Evolutionary conservation across 495 filamentous ascomycete species (phyloP).

Genomic region (Penicillium malachiteum): DNA sequence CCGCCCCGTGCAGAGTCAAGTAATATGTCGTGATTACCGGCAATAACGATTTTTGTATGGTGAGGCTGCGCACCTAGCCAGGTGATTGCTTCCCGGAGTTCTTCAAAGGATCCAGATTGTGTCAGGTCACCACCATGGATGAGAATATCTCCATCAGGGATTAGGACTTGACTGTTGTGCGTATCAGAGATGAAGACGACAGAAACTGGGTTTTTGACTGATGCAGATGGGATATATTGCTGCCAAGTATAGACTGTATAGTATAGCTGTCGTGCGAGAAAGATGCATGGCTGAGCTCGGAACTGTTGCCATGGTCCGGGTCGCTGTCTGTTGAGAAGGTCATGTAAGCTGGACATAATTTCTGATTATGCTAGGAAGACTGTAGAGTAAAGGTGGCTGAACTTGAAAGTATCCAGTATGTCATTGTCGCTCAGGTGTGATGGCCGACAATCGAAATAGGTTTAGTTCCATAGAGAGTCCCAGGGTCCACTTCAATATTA

Average conservation of each 20-base stretch:
- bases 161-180: conserved; percentile 56
- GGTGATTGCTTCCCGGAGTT: conserved; percentile 60
- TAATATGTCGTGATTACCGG: conserved; percentile 71
- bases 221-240: conserved; percentile 10
- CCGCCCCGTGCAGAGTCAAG: conserved; percentile 50
- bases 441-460: no score
- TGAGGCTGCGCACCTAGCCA: conserved; percentile 65
- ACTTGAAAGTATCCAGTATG: no score
- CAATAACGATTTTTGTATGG: conserved; percentile 64
- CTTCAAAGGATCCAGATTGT: conserved; percentile 55
- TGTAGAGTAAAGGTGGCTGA: no score
- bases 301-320: conserved; percentile 20
- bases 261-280: conserved; percentile 18
- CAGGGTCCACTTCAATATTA: no score
- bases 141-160: conserved; percentile 69
- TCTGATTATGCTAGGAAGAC: no score
- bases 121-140: conserved; percentile 78
- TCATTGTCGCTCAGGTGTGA: no score
- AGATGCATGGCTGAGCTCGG: conserved; percentile 13
- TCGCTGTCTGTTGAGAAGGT: conserved; percentile 17
- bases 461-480: no score
- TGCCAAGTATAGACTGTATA: no score
- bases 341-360: conserved; percentile 10
- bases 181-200: conserved; percentile 70
- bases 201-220: conserved; percentile 11